Evolutionary conservation across 2,329 filamentous ascomycete genomes (phyloP).

Genomic region (Pseudocercospora macadamiae): DNA sequence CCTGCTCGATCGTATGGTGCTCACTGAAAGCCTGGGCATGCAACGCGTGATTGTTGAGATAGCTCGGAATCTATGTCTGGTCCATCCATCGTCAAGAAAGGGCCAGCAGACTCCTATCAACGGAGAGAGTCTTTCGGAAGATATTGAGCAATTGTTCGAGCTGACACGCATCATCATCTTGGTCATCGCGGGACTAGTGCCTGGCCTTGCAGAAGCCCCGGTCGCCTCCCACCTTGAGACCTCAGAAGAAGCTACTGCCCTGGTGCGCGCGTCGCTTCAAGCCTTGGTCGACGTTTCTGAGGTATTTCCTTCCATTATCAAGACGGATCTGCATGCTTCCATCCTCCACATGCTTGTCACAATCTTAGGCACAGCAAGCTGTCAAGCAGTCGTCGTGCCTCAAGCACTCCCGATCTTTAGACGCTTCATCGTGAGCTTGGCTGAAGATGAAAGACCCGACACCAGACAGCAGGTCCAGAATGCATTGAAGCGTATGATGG

Average conservation of each 20-base stretch:
- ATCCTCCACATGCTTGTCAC: conserved; percentile 97
- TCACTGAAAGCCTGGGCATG: conserved; percentile 87
- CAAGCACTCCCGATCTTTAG: conserved; percentile 89
- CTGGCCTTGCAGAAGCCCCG: conserved; percentile 69
- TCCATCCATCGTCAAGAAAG: conserved; percentile 84
- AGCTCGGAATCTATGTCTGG: conserved; percentile 83
- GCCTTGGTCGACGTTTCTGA: conserved; percentile 92
- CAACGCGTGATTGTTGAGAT: conserved; percentile 94
- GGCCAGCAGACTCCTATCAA: conserved; percentile 42
- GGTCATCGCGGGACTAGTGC: conserved; percentile 83
- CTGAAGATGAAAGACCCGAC: conserved; percentile 45
- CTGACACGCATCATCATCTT: conserved; percentile 94
- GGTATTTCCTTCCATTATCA: conserved; percentile 95
- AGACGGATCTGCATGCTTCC: conserved; percentile 92
- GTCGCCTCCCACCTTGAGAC: conserved; percentile 60
- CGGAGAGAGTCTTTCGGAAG: conserved; percentile 80
- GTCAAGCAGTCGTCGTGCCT: conserved; percentile 86
- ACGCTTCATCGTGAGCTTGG: conserved; percentile 80
- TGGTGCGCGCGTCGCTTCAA: conserved; percentile 79
- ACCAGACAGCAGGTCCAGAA: conserved; percentile 75
- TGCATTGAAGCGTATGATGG: conserved; percentile 79
- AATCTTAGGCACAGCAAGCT: conserved; percentile 82
- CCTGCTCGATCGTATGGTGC: conserved; percentile 83
- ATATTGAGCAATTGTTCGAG: conserved; percentile 97
- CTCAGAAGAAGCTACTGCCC: conserved; percentile 80